Conservation (phyloP, 805 yeast species). For the Cyberlindnera mrakii region DNA sequence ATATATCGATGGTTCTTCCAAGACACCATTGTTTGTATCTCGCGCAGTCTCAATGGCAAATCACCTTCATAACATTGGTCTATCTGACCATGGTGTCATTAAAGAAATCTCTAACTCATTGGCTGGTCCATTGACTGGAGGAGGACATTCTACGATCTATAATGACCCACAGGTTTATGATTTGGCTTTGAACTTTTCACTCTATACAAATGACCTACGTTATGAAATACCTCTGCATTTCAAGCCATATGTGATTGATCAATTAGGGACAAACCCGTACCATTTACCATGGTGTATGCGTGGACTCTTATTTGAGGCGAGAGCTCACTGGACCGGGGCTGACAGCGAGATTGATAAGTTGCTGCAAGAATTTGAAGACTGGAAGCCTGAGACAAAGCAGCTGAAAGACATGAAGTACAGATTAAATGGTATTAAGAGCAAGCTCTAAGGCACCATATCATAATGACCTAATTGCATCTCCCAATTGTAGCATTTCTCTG, state of each 20-base stretch:
- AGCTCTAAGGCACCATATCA: conserved; percentile 9
- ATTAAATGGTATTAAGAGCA: conserved; percentile 45
- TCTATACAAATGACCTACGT: conserved; percentile 64
- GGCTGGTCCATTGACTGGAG: conserved; percentile 91
- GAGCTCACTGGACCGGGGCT: conserved; percentile 39
- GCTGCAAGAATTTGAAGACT: conserved; percentile 65
- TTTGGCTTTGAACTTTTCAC: conserved; percentile 64
- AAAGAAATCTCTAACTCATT: conserved; percentile 73
- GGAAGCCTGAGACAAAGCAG: conserved; percentile 84
- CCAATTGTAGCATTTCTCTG: conserved; percentile 2
- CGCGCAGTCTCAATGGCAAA: conserved; percentile 70
- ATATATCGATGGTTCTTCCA: conserved; percentile 77
- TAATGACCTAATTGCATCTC: not conserved
- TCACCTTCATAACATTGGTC: conserved; percentile 68
- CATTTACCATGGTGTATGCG: conserved; percentile 90
- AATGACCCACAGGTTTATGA: conserved; percentile 82
- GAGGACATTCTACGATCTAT: conserved; percentile 89
- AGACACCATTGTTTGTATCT: conserved; percentile 74
- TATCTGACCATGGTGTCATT: conserved; percentile 78
- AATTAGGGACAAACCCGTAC: conserved; percentile 72
- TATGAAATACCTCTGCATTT: conserved; percentile 31
- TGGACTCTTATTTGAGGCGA: conserved; percentile 68
- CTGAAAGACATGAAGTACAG: conserved; percentile 81
- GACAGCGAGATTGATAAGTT: conserved; percentile 54
- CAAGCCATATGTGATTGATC: conserved; percentile 51